phyloP scores from a whole-genome alignment of 1,284 basidiomycete species.

The Trichosporon inkin region DNA sequence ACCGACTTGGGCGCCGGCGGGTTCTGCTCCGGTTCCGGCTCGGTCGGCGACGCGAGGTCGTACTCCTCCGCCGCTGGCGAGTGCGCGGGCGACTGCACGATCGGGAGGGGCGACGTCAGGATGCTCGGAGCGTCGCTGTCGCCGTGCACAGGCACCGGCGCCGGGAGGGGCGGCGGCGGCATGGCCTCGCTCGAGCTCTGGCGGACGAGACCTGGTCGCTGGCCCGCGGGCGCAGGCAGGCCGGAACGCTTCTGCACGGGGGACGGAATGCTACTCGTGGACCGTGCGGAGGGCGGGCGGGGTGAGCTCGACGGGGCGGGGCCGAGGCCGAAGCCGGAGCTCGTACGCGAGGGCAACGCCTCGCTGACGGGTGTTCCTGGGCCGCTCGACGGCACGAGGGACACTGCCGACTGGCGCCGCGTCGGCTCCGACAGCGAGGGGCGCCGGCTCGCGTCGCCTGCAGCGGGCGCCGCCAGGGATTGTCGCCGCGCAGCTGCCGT shows the following conservation, averaged over 20 bases:
- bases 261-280: conserved; percentile 3
- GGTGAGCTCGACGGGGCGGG: not conserved
- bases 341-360: not conserved
- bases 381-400: not conserved
- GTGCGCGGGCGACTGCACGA: not conserved
- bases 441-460: not conserved
- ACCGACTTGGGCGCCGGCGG: not conserved
- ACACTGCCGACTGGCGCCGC: not conserved
- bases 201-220: not conserved
- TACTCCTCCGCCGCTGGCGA: not conserved
- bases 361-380: not conserved
- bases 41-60: not conserved
- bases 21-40: not conserved
- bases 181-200: not conserved
- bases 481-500: not conserved
- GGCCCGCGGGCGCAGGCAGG: not conserved
- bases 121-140: not conserved
- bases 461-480: not conserved
- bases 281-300: not conserved
- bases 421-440: not conserved
- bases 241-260: not conserved
- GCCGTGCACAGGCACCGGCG: not conserved
- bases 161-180: conserved; percentile 5
- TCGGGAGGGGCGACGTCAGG: not conserved
- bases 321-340: not conserved